Base-by-base conservation (phyloP, 2,329 filamentous ascomycete genomes). In the Colletotrichum ledebouriae region DNA sequence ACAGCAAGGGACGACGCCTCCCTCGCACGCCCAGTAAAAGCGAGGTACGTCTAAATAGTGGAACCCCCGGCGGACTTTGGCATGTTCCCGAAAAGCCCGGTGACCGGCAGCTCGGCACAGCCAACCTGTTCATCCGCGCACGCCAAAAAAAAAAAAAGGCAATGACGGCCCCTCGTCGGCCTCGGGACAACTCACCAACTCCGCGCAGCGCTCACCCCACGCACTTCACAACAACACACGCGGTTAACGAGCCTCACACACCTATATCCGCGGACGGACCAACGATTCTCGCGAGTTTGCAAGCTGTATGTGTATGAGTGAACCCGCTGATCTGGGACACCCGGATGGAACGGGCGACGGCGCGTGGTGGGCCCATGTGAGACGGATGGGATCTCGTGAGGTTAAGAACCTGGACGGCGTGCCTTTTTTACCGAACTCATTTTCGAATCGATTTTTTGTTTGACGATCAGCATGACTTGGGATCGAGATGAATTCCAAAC, bases 51-150 rank as follows among this genome's bases (percentile, higher is more conserved):
- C 55, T 58, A 59, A 59, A 59, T 25, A 49, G 57, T 50, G 57
- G 57, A 13, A 7, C 7, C 12, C 6, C 25, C 15, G 42, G 6
- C 64, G 64, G 65, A 65, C 53, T 68, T 59, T 59, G 60, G 53
- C 65, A 53, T 59, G 15, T 64, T n/a, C 61, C 65, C 65, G 65
- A 64, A 11, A 20, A 41, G 34, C 44, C 64, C 65, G 65, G 46
- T 46, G 33, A 22, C 55, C 42, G 20, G 20, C 15, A 15, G 39
- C 22, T 22, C 22, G 22, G 4, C 22, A 50, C 15, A 15, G 13
- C 10, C 4, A 29, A 4, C 25, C 25, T 33, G 22, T 29, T 50
- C 47, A 50, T 50, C 47, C 47, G 29, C 29, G 29, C 22, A 50
- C 29, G 47, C 47, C 49, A 22, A 13, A 41, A 4, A 37, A 34